Evolutionary conservation across 148 eudicot genomes (phyloP), one percentile per base, ranked within the genome.

Genomic region (Arctostaphylos glauca): DNA sequence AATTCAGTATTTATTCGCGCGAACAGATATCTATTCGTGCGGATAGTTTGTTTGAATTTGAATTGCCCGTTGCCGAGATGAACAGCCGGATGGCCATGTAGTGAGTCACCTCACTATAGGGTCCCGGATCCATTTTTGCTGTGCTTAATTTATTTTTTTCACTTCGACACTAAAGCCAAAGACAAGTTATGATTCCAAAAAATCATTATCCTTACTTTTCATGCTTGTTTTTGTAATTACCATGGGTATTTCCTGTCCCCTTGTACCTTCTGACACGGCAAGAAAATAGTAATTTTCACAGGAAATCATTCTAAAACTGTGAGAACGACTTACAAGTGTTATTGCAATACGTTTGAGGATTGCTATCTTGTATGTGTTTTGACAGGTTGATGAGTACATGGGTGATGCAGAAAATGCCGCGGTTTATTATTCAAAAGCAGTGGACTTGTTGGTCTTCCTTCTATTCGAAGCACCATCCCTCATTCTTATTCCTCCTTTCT

Each of bases 321-420:
- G 5, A 74, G 49, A 46, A 74, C 5, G 16, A 56, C 14, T 62
- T 31, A 6, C 46, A 62, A 23, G 23, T 77, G 46, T 48, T 47
- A 38, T 9, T 56, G 49, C 25, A 49, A 53, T 19, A 16, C 62
- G 14, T 18, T 43, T 81, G 62, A 68, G 56, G 14, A 68, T 68
- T 68, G 62, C 56, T 41, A 15, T 25, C 43, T 53, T 59, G 25
- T 43, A 15, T 70, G 16, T 82, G 68, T 48, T 48, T 83, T 89
- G 83, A 54, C 93, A 94, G 97, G 97, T 94, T 8, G 97, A 91
- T 55, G 97, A 94, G 87, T 91, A 90, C 60, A 92, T 94, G 97
- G 94, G 93, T 47, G 81, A 86, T 56, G 83, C 83, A 75, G 92
- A 89, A 74, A 88, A 83, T 54, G 97, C 97, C 13, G 87, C 87